Base-by-base conservation (phyloP, 495 filamentous ascomycete species). In the Pyrenopolyporus hunteri region DNA sequence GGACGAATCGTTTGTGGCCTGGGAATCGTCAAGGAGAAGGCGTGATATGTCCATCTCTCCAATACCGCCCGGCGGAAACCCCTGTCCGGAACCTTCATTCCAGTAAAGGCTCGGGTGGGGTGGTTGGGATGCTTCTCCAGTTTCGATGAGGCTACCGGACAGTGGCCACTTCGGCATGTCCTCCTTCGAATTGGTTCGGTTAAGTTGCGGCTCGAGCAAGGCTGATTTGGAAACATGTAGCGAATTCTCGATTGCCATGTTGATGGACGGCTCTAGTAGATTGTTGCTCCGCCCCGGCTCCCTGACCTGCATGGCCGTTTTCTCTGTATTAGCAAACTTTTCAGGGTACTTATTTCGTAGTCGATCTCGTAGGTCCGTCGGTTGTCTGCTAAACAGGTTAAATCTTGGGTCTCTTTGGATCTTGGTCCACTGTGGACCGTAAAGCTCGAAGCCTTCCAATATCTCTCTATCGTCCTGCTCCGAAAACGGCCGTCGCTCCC, bases 331-430 rank as follows among this genome's bases (percentile, higher is more conserved):
- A 14, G 69, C 63, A 58, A 79, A 82, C 36, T 77, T 74, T 31
- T 89, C 84, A 5, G 91, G 90, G 59, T 87, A 92, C 48, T 87
- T 88, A 56, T 89, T 92, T 14, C 92, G 82, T 48, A 95, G 88
- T 5, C 91, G 81, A 72, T 97, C 92, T 43, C 92, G 79, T 9
- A 97, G 75, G 67, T 97, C 91, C 4, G 89, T 92, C 2, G 90
- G 84, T 31, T 85, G 82, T 52, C 92, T 82, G 64, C 78, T 83
- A 6, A 78, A 73, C 8, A 97, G 76, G 14, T 86, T 81, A 43
- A 93, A 82, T 11, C 79, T 78, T 8, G 81, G 74, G 64, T 96
- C 91, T 43, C 87, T 80, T 61, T 88, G 86, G 20, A 97, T 96
- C 26, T 83, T 79, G 14, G 88, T 89, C 92, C 92, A 97, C 16